Evolutionary conservation across 1,284 basidiomycete species (phyloP).

Genomic region (Filobasidium uniguttulatum): DNA sequence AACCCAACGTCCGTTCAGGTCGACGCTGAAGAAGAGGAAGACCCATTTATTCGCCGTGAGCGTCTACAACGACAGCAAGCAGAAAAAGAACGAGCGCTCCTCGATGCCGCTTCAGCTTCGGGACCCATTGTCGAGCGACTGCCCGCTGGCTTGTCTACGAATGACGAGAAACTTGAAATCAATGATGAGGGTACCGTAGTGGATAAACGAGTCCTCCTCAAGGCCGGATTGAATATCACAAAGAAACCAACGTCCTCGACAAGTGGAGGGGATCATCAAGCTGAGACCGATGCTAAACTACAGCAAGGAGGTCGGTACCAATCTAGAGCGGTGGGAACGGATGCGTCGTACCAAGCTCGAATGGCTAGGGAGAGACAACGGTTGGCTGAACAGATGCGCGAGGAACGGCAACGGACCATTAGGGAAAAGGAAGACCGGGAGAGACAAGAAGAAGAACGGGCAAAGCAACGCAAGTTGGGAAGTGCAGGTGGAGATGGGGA

Average conservation of each 20-base stretch:
- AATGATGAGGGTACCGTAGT: slow-evolving; percentile 97
- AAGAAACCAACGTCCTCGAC: slow-evolving; percentile 29
- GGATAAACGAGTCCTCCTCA: slow-evolving; percentile 82
- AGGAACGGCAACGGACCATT: slow-evolving; percentile 49
- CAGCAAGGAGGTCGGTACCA: too few species aligned
- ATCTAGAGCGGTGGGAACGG: slow-evolving; percentile 57
- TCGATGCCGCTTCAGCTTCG: slow-evolving; percentile 6
- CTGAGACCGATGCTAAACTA: slow-evolving; percentile 28
- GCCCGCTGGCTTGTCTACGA: slow-evolving; percentile 21
- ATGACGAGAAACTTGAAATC: slow-evolving; percentile 75
- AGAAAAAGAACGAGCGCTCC: slow-evolving; percentile 7
- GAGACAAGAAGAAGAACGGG: slow-evolving; percentile 36
- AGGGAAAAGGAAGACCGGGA: slow-evolving; percentile 44
- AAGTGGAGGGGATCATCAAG: slow-evolving; percentile 5
- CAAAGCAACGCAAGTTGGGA: slow-evolving; percentile 39
- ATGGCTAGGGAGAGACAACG: slow-evolving; percentile 61
- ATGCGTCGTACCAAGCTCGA: slow-evolving; percentile 64
- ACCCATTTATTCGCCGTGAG: slow-evolving; percentile 44
- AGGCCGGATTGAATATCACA: slow-evolving; percentile 76
- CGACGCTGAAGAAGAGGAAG: slow-evolving; percentile 39
- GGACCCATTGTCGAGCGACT: slow-evolving; percentile 11
- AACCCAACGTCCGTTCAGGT: slow-evolving; percentile 30
- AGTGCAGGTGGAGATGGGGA: slow-evolving; percentile 26
- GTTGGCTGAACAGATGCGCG: slow-evolving; percentile 56
- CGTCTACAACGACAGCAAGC: slow-evolving; percentile 3